Evolutionary conservation across 192 early-diverging fungal species (phyloP).

Genomic region (Coemansia sp.): DNA sequence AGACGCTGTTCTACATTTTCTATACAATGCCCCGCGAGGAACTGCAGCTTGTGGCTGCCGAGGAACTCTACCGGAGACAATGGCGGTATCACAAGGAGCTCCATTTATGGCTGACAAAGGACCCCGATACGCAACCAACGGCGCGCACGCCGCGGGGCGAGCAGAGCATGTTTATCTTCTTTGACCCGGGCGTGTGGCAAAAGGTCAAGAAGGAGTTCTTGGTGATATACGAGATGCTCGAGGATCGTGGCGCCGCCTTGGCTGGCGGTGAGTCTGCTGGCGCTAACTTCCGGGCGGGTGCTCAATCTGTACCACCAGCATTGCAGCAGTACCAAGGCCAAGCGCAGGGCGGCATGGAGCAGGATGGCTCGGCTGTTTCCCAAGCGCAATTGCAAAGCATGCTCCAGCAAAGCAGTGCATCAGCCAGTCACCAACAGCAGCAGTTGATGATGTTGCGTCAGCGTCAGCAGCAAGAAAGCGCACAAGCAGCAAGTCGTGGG

Average conservation of each 20-base stretch:
- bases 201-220: slow-evolving; percentile 89
- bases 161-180: slow-evolving; percentile 87
- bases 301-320: slow-evolving; percentile 37
- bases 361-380: slow-evolving; percentile 19
- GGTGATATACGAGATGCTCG: slow-evolving; percentile 84
- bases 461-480: slow-evolving; percentile 38
- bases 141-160: slow-evolving; percentile 71
- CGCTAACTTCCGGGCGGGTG: slow-evolving; percentile 20
- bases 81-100: slow-evolving; percentile 98
- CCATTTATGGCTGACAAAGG: slow-evolving; percentile 90
- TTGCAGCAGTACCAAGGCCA: slow-evolving; percentile 21
- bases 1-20: slow-evolving; percentile 98
- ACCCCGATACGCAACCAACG: slow-evolving; percentile 57
- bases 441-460: slow-evolving; percentile 28
- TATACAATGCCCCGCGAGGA: slow-evolving; percentile 94
- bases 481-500: slow-evolving; percentile 20
- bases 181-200: slow-evolving; percentile 89
- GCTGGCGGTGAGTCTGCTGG: slow-evolving; percentile 15
- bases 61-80: slow-evolving; percentile 89
- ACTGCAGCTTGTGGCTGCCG: slow-evolving; percentile 89
- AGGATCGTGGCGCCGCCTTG: slow-evolving; percentile 62
- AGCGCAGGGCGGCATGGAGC: slow-evolving; percentile 17
- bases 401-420: slow-evolving; percentile 19
- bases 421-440: slow-evolving; percentile 22
- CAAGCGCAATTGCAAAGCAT: slow-evolving; percentile 35